A percentile compares a stretch with the other conserved stretches of the same genome.
These are phyloP conservation scores for Fusarium sp. DNA, from an alignment of 2,329 filamentous ascomycete genomes.

Conservation along the genomic window DNA sequence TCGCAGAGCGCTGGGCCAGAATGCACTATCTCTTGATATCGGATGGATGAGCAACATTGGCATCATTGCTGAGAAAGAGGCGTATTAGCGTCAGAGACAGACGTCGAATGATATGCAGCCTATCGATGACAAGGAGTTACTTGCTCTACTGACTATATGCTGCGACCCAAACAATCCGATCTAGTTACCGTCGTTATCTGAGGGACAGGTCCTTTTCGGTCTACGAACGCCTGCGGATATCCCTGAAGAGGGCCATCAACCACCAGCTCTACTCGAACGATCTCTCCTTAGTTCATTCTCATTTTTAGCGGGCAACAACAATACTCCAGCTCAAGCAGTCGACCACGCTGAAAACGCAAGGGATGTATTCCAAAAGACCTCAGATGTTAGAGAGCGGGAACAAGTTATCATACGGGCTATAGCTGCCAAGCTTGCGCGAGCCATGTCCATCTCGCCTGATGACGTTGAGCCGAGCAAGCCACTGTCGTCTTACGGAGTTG, in stretches of 20 bases:
- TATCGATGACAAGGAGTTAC: background rate
- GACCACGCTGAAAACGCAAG: background rate
- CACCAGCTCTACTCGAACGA: background rate
- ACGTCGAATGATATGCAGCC: slow-evolving; percentile 2
- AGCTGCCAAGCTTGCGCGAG: slow-evolving; percentile 44
- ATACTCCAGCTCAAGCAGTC: accelerated
- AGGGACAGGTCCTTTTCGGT: background rate
- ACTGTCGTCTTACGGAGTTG: slow-evolving; percentile 36
- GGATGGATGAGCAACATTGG: slow-evolving; percentile 4
- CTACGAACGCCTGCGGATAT: background rate
- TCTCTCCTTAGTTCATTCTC: background rate
- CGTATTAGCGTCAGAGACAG: background rate
- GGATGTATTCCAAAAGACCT: slow-evolving; percentile 40
- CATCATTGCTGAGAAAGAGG: background rate
- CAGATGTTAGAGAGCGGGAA: background rate
- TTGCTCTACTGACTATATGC: background rate
- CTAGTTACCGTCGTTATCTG: accelerated
- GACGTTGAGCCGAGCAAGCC: slow-evolving; percentile 37
- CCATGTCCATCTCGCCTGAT: slow-evolving; percentile 43
- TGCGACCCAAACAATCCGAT: background rate
- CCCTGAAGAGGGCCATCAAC: background rate
- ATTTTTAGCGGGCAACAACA: background rate
- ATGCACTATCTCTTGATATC: background rate
- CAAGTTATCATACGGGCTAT: slow-evolving; percentile 34
- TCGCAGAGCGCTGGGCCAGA: background rate